phyloP scores from a whole-genome alignment of 2,329 filamentous ascomycete genomes.

The Fusarium buharicum region DNA sequence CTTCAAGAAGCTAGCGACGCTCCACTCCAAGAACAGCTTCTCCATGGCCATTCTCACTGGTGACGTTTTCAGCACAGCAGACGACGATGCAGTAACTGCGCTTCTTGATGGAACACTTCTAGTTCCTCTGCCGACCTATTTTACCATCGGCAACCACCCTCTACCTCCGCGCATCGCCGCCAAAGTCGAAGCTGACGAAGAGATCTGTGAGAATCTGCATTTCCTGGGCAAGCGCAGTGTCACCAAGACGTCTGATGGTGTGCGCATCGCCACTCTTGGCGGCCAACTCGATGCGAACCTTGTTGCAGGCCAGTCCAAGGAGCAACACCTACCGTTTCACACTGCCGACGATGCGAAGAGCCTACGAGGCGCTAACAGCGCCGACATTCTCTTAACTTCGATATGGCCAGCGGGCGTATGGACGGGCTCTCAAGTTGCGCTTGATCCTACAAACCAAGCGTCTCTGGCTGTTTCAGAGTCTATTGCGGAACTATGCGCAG shows the following conservation, averaged over 20 bases:
- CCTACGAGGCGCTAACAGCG: slow-evolving; percentile 78
- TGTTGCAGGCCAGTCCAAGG: slow-evolving; percentile 71
- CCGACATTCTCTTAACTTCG: slow-evolving; percentile 88
- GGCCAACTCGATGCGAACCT: slow-evolving; percentile 73
- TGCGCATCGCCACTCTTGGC: slow-evolving; percentile 87
- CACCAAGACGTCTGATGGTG: slow-evolving; percentile 88
- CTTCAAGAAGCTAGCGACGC: slow-evolving; percentile 80
- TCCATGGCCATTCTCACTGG: slow-evolving; percentile 85
- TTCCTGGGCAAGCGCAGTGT: slow-evolving; percentile 88
- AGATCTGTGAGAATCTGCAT: slow-evolving; percentile 89
- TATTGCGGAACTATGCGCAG: slow-evolving; percentile 80
- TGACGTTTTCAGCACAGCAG: slow-evolving; percentile 76
- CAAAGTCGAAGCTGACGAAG: slow-evolving; percentile 77
- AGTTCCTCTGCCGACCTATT: slow-evolving; percentile 88
- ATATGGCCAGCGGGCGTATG: slow-evolving; percentile 84
- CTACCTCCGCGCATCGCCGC: slow-evolving; percentile 77
- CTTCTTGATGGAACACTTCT: slow-evolving; percentile 78
- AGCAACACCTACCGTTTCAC: slow-evolving; percentile 81
- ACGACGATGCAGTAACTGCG: slow-evolving; percentile 67
- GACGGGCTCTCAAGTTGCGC: slow-evolving; percentile 71
- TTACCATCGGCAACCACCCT: slow-evolving; percentile 79
- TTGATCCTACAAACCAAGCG: slow-evolving; percentile 64
- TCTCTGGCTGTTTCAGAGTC: slow-evolving; percentile 68
- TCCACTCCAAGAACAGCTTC: slow-evolving; percentile 91
- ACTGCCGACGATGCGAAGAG: slow-evolving; percentile 79